Evolutionary conservation across 495 filamentous ascomycete genomes (phyloP).

Genomic region (Amniculicola lignicola): DNA sequence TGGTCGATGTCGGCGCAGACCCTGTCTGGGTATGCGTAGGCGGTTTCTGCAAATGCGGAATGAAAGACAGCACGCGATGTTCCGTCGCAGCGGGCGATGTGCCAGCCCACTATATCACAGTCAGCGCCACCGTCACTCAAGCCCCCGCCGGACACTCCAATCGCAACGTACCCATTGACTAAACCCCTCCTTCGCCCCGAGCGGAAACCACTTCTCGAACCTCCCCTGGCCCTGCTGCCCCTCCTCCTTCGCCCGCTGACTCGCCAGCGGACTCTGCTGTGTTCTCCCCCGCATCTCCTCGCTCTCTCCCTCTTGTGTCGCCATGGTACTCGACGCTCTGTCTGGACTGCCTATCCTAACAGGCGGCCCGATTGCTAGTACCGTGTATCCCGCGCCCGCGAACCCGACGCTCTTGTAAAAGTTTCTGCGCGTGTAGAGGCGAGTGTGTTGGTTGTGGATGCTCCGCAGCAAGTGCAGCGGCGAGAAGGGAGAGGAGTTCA

Average conservation of each 20-base stretch:
- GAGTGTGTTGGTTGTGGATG: background rate
- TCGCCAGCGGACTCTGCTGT: conserved; percentile 52
- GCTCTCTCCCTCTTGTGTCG: conserved; percentile 21
- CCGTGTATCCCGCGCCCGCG: conserved; percentile 16
- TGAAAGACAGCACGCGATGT: conserved; percentile 80
- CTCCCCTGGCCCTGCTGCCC: conserved; percentile 30
- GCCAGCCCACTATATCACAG: conserved; percentile 66
- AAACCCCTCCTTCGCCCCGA: conserved; percentile 88
- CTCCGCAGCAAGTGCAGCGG: conserved; percentile 35
- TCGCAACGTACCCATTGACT: conserved; percentile 77
- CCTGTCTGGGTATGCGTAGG: conserved; percentile 69
- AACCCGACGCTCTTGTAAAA: conserved; percentile 22
- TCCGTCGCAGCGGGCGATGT: conserved; percentile 80
- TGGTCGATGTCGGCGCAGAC: conserved; percentile 46
- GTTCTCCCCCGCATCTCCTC: conserved; percentile 41
- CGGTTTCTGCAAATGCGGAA: conserved; percentile 76
- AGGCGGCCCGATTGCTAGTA: conserved; percentile 9
- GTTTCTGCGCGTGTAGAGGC: background rate
- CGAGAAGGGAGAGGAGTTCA: conserved; percentile 28
- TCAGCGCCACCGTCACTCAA: conserved; percentile 9
- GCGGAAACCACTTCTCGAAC: conserved; percentile 61
- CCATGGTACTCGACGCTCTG: conserved; percentile 35
- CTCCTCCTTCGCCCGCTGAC: conserved; percentile 49
- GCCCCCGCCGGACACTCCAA: background rate
- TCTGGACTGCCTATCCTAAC: conserved; percentile 19